phyloP scores from a whole-genome alignment of 768 basidiomycete genomes.

The Strobilomyces dryophilus region DNA sequence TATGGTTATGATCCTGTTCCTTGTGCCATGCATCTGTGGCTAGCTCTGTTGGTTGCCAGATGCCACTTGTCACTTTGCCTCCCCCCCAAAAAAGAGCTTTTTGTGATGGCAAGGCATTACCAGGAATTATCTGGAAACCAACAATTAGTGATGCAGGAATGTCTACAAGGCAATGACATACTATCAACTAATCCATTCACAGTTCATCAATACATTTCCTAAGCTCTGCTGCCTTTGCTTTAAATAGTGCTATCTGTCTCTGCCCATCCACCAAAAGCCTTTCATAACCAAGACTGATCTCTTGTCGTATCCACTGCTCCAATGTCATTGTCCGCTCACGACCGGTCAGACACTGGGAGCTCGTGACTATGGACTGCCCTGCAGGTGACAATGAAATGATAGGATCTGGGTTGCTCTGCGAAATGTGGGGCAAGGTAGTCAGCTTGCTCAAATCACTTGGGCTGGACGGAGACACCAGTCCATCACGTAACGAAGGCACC shows the following conservation, averaged over 20 bases:
- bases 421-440: neutral
- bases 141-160: no score
- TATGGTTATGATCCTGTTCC: no score
- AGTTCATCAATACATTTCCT: constrained; percentile 35
- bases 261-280: constrained; percentile 51
- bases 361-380: constrained; percentile 8
- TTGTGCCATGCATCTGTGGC: no score
- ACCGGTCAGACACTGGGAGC: constrained; percentile 20
- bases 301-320: constrained; percentile 78
- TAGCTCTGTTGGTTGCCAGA: no score
- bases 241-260: constrained; percentile 46
- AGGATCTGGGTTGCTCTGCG: constrained; percentile 1
- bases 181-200: constrained; percentile 1
- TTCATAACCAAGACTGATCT: constrained; percentile 66
- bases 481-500: neutral
- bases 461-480: neutral
- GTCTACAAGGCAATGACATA: no score
- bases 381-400: constrained; percentile 13
- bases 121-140: no score
- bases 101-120: no score
- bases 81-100: no score
- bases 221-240: constrained; percentile 39
- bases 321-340: constrained; percentile 75
- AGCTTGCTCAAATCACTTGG: neutral
- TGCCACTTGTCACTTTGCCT: no score